Conservation (phyloP, 2,329 filamentous ascomycete genomes). For the Aspergillus pseudoviridinutans region DNA sequence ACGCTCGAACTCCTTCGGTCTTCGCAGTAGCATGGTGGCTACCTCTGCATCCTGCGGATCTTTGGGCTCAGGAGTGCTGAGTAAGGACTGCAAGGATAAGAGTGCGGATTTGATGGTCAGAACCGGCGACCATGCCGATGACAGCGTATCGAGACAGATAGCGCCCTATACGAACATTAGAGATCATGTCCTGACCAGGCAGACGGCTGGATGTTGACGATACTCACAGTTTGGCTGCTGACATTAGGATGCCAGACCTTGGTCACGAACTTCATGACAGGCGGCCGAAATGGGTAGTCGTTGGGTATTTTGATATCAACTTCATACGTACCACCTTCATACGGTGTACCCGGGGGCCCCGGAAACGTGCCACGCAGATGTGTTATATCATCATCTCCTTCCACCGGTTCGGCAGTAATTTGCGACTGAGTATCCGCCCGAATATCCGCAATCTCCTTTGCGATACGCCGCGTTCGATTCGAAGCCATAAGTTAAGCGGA, state of each 20-base stretch:
- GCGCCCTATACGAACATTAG: constrained; percentile 61
- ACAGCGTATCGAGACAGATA: constrained; percentile 92
- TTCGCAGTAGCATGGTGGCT: constrained; percentile 78
- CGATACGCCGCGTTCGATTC: constrained; percentile 54
- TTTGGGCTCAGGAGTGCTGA: constrained; percentile 89
- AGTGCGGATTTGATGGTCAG: constrained; percentile 94
- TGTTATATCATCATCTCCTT: constrained; percentile 65
- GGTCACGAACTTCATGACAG: constrained; percentile 85
- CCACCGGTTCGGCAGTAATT: constrained; percentile 64
- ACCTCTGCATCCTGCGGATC: constrained; percentile 97
- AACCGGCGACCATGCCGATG: constrained; percentile 88
- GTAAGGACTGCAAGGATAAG: constrained; percentile 85
- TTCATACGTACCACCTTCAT: constrained; percentile 76
- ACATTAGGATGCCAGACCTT: constrained; percentile 98
- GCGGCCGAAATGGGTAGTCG: constrained; percentile 91
- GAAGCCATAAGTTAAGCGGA: constrained; percentile 45
- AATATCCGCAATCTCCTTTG: constrained; percentile 49
- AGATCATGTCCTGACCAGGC: not conserved
- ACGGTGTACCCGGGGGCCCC: constrained; percentile 88
- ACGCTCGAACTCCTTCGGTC: constrained; percentile 72
- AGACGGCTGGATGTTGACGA: too few species aligned
- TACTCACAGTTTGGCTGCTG: constrained; percentile 80
- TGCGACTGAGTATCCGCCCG: constrained; percentile 67
- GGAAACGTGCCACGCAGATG: constrained; percentile 79
- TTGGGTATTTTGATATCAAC: constrained; percentile 84